These are phyloP conservation scores for Aotearoamyces nothofagi DNA, from an alignment of 2,329 filamentous ascomycete genomes.

Conservation along the genomic window DNA sequence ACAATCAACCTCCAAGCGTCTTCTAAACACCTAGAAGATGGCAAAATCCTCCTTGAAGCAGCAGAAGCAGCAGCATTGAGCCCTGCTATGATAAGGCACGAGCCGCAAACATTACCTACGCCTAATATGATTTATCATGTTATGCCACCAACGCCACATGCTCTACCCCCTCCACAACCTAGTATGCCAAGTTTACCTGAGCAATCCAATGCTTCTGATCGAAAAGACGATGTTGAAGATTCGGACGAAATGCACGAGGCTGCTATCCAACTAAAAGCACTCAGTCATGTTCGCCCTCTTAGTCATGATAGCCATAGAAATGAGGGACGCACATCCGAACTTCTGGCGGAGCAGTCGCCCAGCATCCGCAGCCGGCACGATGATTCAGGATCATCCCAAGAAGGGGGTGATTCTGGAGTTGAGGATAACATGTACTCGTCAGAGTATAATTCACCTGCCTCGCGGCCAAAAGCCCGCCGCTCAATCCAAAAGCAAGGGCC, in stretches of 20 bases:
- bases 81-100: constrained; percentile 26
- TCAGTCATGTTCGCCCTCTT: constrained; percentile 44
- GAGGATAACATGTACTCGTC: constrained; percentile 24
- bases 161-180: background rate
- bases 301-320: constrained; percentile 27
- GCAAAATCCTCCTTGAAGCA: constrained; percentile 34
- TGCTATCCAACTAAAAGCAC: constrained; percentile 48
- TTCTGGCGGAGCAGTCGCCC: constrained; percentile 17
- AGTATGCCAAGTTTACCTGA: constrained; percentile 1
- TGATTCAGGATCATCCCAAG: constrained; percentile 25
- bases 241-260: constrained; percentile 57
- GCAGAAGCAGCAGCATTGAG: constrained; percentile 19
- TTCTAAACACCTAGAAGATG: constrained; percentile 39
- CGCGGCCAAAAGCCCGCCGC: constrained; percentile 17
- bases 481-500: constrained; percentile 21
- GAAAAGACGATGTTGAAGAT: constrained; percentile 38
- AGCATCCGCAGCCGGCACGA: constrained; percentile 22
- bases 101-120: constrained; percentile 17
- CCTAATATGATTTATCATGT: constrained; percentile 3
- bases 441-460: constrained; percentile 19
- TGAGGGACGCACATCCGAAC: constrained; percentile 18
- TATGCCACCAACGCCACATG: constrained; percentile 1
- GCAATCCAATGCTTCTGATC: constrained; percentile 13
- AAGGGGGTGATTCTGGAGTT: constrained; percentile 22
- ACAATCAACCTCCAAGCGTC: constrained; percentile 26